These are phyloP conservation scores for Termitomyces sp. DNA, from an alignment of 768 basidiomycete genomes.

Conservation along the genomic window DNA sequence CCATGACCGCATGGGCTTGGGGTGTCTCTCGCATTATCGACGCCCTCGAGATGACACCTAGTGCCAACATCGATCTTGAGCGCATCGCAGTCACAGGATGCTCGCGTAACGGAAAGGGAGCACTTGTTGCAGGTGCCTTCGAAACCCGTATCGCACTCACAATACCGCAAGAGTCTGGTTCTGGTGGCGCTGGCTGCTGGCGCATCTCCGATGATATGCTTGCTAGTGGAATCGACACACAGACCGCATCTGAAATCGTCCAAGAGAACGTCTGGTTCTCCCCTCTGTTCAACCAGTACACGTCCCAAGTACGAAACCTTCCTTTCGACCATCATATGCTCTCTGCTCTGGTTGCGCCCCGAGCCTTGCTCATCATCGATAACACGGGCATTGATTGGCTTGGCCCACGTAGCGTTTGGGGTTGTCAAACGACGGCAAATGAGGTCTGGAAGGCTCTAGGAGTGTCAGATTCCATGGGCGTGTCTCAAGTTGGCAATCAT, in stretches of 20 bases:
- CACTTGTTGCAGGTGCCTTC: conserved; percentile 54
- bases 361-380: conserved; percentile 47
- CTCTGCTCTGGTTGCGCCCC: conserved; percentile 50
- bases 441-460: conserved; percentile 49
- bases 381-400: conserved; percentile 56
- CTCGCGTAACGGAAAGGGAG: conserved; percentile 59
- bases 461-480: conserved; percentile 41
- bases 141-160: conserved; percentile 55
- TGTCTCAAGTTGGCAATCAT: conserved; percentile 50
- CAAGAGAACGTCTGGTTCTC: conserved; percentile 63
- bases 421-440: conserved; percentile 46
- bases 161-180: conserved; percentile 60
- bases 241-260: conserved; percentile 55
- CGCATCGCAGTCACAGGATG: conserved; percentile 55
- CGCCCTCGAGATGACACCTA: conserved; percentile 45
- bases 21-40: conserved; percentile 57
- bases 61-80: conserved; percentile 40
- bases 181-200: conserved; percentile 58
- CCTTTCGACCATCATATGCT: conserved; percentile 59
- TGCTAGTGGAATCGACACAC: conserved; percentile 36
- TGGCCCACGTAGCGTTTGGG: conserved; percentile 43
- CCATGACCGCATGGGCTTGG: conserved; percentile 63
- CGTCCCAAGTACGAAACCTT: conserved; percentile 38
- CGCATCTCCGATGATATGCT: conserved; percentile 48
- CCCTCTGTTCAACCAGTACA: conserved; percentile 40